Conservation (phyloP, 2,329 filamentous ascomycete genomes). For the Xylaria sp. region DNA sequence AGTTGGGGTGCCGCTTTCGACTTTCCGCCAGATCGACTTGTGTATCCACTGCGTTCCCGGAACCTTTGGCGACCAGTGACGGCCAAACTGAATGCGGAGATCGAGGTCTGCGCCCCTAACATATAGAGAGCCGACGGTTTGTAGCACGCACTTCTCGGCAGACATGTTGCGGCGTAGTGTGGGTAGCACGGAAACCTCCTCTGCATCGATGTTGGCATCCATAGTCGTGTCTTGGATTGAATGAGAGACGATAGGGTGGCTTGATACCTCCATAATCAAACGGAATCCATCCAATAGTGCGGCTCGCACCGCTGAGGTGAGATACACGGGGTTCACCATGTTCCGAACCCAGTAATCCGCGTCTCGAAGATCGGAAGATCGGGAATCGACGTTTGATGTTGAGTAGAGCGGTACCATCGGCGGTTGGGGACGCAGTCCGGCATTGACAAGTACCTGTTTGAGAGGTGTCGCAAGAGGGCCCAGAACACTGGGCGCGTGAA, state of each 20-base stretch:
- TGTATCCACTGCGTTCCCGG: conserved; percentile 29
- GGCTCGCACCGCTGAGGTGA: conserved; percentile 43
- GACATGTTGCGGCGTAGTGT: conserved; percentile 41
- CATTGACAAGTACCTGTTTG: conserved; percentile 30
- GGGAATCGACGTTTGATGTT: conserved; percentile 40
- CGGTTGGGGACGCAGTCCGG: conserved; percentile 26
- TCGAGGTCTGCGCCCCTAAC: conserved; percentile 11
- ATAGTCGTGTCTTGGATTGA: conserved; percentile 49
- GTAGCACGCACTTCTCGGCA: conserved; percentile 21
- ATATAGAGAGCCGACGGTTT: conserved; percentile 3
- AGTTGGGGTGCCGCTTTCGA: conserved; percentile 22
- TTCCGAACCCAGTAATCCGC: conserved; percentile 47
- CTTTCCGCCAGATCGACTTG: conserved; percentile 39
- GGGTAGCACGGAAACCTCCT: conserved; percentile 41
- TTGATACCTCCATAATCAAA: conserved; percentile 49
- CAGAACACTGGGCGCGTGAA: conserved; percentile 47
- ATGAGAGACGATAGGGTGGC: conserved; percentile 49
- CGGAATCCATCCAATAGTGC: conserved; percentile 44
- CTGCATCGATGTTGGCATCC: conserved; percentile 34
- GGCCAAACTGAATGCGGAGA: conserved; percentile 10
- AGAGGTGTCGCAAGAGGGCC: conserved; percentile 41
- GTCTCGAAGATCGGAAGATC: conserved; percentile 35
- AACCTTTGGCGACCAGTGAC: conserved; percentile 22
- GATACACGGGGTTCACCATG: conserved; percentile 46
- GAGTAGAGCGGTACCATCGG: conserved; percentile 44